These are phyloP conservation scores for Quercus bicolor DNA, from an alignment of 306 rosid species.

Conservation along the genomic window DNA sequence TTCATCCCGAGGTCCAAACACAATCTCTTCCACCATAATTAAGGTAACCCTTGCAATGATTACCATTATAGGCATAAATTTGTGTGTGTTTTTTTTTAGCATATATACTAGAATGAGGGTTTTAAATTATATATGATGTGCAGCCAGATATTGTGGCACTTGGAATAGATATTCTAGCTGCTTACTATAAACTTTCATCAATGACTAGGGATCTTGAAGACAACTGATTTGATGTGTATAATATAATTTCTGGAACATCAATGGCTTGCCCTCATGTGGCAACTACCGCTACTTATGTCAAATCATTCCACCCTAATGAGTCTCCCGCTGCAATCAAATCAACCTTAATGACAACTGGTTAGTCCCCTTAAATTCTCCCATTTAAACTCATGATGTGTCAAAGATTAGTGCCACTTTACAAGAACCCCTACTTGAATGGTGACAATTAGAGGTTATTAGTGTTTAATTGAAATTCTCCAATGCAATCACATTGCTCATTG, in stretches of 20 bases:
- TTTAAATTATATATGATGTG: not conserved
- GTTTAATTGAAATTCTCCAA: too few relatives aligned
- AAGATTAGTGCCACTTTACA: too few relatives aligned
- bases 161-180: slow-evolving; percentile 73
- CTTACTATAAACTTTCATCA: slow-evolving; percentile 40
- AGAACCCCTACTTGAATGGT: too few relatives aligned
- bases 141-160: slow-evolving; percentile 84
- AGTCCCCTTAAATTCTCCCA: slow-evolving; percentile 1
- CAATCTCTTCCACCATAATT: slow-evolving; percentile 40
- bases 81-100: too few relatives aligned
- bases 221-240: slow-evolving; percentile 33
- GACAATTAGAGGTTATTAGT: too few relatives aligned
- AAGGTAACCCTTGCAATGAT: slow-evolving; percentile 35
- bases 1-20: slow-evolving; percentile 74
- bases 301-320: slow-evolving; percentile 78
- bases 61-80: too few relatives aligned
- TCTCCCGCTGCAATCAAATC: slow-evolving; percentile 85
- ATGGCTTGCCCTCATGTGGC: slow-evolving; percentile 78
- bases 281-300: slow-evolving; percentile 67
- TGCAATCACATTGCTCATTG: too few relatives aligned
- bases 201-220: slow-evolving; percentile 37
- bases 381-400: too few relatives aligned
- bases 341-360: slow-evolving; percentile 85
- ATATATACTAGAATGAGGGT: too few relatives aligned
- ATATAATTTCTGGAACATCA: slow-evolving; percentile 73